Percentiles rank a stretch among this genome's conserved stretches.
Evolutionary conservation across 352 stramenopile genomes (phyloP).

Genomic region (Globisporangium solare): DNA sequence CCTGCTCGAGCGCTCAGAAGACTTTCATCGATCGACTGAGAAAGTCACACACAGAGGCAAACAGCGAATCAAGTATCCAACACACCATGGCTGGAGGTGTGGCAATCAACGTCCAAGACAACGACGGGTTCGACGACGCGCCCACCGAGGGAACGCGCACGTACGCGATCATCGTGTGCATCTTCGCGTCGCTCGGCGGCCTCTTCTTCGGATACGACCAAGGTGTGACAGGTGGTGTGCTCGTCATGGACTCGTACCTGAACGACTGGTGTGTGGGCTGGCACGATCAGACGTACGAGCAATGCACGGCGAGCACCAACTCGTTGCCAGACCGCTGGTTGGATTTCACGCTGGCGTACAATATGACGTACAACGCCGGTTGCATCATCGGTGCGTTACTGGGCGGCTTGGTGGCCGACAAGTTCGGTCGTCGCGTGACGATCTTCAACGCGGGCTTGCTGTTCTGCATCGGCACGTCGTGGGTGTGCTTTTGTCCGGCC

Average conservation of each 20-base stretch:
- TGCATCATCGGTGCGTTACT: constrained; percentile 24
- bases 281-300: constrained; percentile 19
- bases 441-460: no score
- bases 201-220: constrained; percentile 13
- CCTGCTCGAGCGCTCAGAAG: no score
- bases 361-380: constrained; percentile 27
- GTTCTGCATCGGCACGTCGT: no score
- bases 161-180: constrained; percentile 28
- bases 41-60: no score
- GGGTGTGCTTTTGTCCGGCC: constrained; percentile 6
- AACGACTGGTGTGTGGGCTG: constrained; percentile 25
- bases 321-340: constrained; percentile 19
- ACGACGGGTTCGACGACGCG: no score
- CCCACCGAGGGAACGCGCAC: background rate
- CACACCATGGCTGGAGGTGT: no score
- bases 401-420: constrained; percentile 5
- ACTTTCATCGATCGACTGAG: no score
- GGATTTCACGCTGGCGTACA: constrained; percentile 27
- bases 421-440: no score
- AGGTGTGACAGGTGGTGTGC: constrained; percentile 32
- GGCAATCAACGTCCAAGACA: no score
- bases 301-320: constrained; percentile 14
- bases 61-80: no score
- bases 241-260: constrained; percentile 33
- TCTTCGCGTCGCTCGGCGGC: constrained; percentile 34